phyloP scores from a whole-genome alignment of 2,329 filamentous ascomycete species.

The Aspergillus clavatus region DNA sequence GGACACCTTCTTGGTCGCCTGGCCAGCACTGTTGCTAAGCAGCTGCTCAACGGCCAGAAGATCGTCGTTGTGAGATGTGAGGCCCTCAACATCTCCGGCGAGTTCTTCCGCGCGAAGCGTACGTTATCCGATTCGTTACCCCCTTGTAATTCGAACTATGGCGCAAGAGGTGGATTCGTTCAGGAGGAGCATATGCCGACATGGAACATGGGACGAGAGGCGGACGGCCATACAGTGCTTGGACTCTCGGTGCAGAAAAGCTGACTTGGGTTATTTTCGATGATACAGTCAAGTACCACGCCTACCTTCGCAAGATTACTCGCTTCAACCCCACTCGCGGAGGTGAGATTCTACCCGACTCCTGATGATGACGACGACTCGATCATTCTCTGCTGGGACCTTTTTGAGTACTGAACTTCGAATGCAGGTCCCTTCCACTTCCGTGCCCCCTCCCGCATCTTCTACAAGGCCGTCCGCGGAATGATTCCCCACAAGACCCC shows the following conservation, averaged over 20 bases:
- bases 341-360: conserved; percentile 56
- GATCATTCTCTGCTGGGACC: conserved; percentile 2
- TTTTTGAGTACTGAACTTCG: conserved; percentile 12
- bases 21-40: conserved; percentile 97
- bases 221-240: neutral
- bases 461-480: conserved; percentile 99
- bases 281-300: conserved; percentile 95
- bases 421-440: conserved; percentile 93
- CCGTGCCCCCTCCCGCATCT: conserved; percentile 97
- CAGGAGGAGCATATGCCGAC: neutral
- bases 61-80: conserved; percentile 98
- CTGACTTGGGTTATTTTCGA: conserved; percentile 44
- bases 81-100: conserved; percentile 99
- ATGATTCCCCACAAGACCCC: conserved; percentile 99
- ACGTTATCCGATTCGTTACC: conserved; percentile 53
- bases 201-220: conserved; percentile 12
- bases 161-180: conserved; percentile 3
- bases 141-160: conserved; percentile 7
- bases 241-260: conserved; percentile 9
- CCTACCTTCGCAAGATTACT: conserved; percentile 99
- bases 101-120: conserved; percentile 99
- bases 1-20: conserved; percentile 99
- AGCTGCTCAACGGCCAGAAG: conserved; percentile 98
- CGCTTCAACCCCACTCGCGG: conserved; percentile 99
- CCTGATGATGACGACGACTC: conserved; percentile 5